phyloP scores from a whole-genome alignment of 441 rosid species.

The Pelargonium cotyledonis region DNA sequence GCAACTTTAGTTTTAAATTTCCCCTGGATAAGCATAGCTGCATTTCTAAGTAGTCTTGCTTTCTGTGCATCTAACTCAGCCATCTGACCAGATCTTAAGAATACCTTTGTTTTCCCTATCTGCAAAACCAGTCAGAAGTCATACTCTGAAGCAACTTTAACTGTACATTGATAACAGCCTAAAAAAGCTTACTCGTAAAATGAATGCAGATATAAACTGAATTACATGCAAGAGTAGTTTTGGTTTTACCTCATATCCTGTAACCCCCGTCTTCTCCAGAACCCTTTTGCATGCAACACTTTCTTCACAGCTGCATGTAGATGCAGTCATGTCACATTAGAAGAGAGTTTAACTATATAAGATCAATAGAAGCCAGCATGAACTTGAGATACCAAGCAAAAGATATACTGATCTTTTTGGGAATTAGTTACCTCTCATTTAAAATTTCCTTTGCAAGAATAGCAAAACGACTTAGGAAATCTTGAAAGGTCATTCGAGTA shows the following conservation, averaged over 20 bases:
- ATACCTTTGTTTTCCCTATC: conserved; percentile 94
- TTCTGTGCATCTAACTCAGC: conserved; percentile 93
- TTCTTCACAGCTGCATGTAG: conserved; percentile 65
- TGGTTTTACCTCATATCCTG: conserved; percentile 78
- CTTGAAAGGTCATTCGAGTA: conserved; percentile 85
- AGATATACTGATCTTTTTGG: conserved; percentile 49
- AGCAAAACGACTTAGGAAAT: conserved; percentile 79
- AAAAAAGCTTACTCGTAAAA: neutral
- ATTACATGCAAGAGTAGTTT: conserved; percentile 28
- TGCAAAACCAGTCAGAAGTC: conserved; percentile 38
- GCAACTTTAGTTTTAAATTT: conserved; percentile 64
- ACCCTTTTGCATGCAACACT: conserved; percentile 60
- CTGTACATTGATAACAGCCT: neutral
- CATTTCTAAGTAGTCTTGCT: conserved; percentile 65
- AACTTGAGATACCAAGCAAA: conserved; percentile 13
- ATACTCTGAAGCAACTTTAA: conserved; percentile 13
- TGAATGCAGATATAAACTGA: neutral
- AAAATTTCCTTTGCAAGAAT: conserved; percentile 61
- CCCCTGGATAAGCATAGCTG: conserved; percentile 79
- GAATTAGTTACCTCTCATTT: conserved; percentile 69
- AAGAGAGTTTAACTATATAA: neutral
- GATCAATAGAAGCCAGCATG: conserved; percentile 20
- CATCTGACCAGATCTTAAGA: conserved; percentile 97
- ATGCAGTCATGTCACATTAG: neutral
- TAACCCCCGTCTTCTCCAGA: conserved; percentile 67